These are phyloP conservation scores for Venustampulla echinocandica DNA, from an alignment of 495 filamentous ascomycete genomes.

Conservation along the genomic window DNA sequence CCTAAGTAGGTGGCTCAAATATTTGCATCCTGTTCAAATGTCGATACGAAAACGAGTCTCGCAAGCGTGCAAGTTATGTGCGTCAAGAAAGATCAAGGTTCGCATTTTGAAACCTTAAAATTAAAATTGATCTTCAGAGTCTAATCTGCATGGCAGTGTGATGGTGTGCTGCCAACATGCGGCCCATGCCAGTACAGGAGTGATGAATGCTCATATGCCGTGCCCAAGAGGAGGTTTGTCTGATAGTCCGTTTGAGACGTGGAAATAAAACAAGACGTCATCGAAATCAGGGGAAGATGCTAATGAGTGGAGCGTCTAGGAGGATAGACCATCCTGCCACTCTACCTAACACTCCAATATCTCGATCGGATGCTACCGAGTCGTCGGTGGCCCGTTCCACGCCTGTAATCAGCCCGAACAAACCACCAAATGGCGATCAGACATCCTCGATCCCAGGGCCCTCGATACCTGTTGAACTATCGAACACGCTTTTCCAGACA, in stretches of 20 bases:
- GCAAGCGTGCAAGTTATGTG: constrained; percentile 18
- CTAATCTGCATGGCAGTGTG: constrained; percentile 10
- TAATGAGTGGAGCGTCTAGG: neutral
- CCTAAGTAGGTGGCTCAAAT: too few relatives aligned
- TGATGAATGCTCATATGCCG: constrained; percentile 16
- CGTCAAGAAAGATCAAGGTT: constrained; percentile 19
- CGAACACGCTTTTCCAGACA: constrained; percentile 12
- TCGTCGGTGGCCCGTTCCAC: neutral
- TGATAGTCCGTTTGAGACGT: neutral
- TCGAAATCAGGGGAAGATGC: neutral
- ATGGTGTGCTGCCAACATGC: constrained; percentile 15
- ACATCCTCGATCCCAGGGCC: neutral
- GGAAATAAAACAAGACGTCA: neutral
- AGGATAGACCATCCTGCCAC: neutral
- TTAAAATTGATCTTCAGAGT: neutral
- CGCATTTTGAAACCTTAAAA: neutral
- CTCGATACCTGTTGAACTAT: constrained; percentile 7
- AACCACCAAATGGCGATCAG: neutral
- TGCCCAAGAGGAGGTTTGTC: constrained; percentile 19
- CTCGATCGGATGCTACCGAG: neutral
- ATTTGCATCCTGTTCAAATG: too few relatives aligned
- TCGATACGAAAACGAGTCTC: constrained; percentile 16
- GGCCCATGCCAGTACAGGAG: constrained; percentile 6
- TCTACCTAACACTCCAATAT: neutral
- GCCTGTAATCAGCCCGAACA: neutral